Base-by-base conservation (phyloP, 768 basidiomycete genomes). In the Suillus paluster region DNA sequence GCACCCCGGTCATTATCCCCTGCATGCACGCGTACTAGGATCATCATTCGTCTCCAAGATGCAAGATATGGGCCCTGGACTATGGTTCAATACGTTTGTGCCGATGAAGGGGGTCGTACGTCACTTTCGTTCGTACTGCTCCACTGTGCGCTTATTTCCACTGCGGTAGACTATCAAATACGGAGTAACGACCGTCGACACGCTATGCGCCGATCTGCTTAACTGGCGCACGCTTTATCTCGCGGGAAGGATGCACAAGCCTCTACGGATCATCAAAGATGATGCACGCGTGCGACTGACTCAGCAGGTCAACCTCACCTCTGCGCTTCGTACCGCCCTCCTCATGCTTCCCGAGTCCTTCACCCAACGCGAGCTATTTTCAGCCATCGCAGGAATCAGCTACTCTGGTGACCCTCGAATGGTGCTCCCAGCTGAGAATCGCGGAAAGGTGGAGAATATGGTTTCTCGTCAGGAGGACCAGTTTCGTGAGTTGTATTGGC, bases 181-280 rank as follows among this genome's bases (percentile, higher is more conserved):
- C 73, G 97, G 97, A 15, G 88, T 97, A 30, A 96, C 96, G 38
- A 94, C 94, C 0, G 85, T 97, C 10, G 93, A 96, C 69, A 89
- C 88, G 63, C 84, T 99, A 33, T 95, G 92, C 67, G 84, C 88
- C 1, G 97, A 99, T 71, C 80, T 99, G 30, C 83, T 96, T 58
- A 92, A 94, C 70, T 99, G 97, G 97, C 84, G 88, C 46, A 85
- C 94, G 25, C 83, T 99, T 4, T 99, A 99, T 75, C 86, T 97
- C 44, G 92, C 95, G 0, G 97, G 97, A 0, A 85, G 97, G 38
- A 94, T 98, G 88, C 97, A 99, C 78, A 99, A 99, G 76, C 97
- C 97, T 1, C 85, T 96, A 53, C 87, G 93, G 55, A 96, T 97
- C 70, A 91, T 97, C 76, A 88, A 88, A 75, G 92, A 96, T 73